Base-by-base conservation (phyloP, 192 early-diverging fungal genomes). In the Thamnidium elegans region DNA sequence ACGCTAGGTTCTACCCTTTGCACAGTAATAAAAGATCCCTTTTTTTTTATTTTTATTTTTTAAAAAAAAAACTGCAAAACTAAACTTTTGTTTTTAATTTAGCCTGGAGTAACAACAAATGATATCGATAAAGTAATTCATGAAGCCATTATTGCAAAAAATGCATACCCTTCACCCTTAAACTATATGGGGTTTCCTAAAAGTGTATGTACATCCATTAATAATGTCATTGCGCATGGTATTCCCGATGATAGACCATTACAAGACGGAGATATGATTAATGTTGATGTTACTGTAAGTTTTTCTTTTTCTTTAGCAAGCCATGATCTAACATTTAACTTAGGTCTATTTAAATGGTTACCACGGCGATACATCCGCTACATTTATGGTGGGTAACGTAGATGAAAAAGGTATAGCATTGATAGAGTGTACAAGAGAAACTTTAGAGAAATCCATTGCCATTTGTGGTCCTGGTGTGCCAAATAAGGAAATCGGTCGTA, bases 161-260 rank as follows among this genome's bases (percentile, higher is more conserved):
- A 68, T 20, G 92, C 86, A 1, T 92, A 91, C 50, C 89, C 90
- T 20, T 90, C 88, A 23, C 90, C 90, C n/a, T 77, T 94, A 9
- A 81, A 85, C 65, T 92, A 94, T 72, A 71, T 81, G 67, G 87
- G 88, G 0, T 94, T 89, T 64, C 90, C 92, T 14, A 78, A 76
- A 55, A 84, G 90, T 7, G 71, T 90, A 4, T 94, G 92, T 72
- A 93, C 90, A 15, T 89, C 87, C 64, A 71, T 92, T 52, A 92
- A 92, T 77, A 94, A 94, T 75, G 80, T 94, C 34, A 87, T 94
- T 58, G 89, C 87, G 0, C 92, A 94, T 68, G 92, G 92, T 0
- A 89, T 84, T 51, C 88, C 88, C 10, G 86, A 87, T 50, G 8
- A 66, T 5, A 82, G 89, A 42, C 76, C 75, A 19, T 67, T 93